Conservation (phyloP, 129 eudicot genomes). For the Tagetes erecta region DNA sequence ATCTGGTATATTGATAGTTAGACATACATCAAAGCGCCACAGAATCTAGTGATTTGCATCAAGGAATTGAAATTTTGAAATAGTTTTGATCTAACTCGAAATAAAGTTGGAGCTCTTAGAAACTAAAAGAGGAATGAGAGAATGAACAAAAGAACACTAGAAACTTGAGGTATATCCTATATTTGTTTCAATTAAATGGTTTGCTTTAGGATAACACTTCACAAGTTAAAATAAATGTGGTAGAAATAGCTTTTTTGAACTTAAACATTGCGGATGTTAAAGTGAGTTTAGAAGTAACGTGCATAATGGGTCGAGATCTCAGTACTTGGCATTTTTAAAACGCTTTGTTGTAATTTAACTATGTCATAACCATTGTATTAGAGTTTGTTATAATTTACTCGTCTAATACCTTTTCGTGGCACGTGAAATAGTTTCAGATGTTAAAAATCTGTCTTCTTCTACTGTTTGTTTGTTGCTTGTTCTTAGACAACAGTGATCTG, state of each 20-base stretch:
- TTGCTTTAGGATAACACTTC: slow-evolving; percentile 4
- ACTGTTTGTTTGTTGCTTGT: not conserved
- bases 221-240: not conserved
- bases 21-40: not conserved
- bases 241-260: slow-evolving; percentile 4
- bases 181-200: not conserved
- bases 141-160: not conserved
- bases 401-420: not conserved
- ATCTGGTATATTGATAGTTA: not conserved
- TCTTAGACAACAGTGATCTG: not conserved
- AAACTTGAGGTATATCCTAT: not conserved
- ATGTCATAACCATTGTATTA: not conserved
- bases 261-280: slow-evolving; percentile 8
- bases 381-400: not conserved
- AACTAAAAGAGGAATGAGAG: not conserved
- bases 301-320: not conserved
- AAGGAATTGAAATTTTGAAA: not conserved
- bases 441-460: not conserved
- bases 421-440: not conserved
- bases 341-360: not conserved
- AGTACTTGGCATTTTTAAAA: not conserved
- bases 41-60: slow-evolving; percentile 15
- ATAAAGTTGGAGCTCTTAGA: not conserved
- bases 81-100: not conserved
- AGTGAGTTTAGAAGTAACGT: slow-evolving; percentile 2